phyloP scores from a whole-genome alignment of 139 green algal genomes.

The Deuterostichococcus epilithicus region DNA sequence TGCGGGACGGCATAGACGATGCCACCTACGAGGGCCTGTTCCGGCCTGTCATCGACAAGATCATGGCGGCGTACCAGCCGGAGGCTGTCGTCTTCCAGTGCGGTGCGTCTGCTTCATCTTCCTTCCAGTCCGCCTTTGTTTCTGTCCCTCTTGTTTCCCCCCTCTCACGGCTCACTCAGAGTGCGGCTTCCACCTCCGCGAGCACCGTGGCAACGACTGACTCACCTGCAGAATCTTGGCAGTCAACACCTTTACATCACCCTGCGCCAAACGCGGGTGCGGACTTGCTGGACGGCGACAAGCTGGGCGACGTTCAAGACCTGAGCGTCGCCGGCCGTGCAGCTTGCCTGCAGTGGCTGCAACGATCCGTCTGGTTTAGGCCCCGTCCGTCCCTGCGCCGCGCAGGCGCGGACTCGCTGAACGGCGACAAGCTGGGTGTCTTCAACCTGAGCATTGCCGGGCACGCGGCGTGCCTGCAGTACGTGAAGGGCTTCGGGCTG shows the following conservation, averaged over 20 bases:
- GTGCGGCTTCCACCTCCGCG: no score
- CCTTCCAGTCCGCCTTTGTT: no score
- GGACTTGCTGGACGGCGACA: slow-evolving; percentile 86
- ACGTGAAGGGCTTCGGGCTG: slow-evolving; percentile 71
- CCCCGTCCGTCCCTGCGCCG: no score
- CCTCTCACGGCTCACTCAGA: no score
- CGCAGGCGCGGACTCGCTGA: slow-evolving; percentile 84
- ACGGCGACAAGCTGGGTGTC: slow-evolving; percentile 84
- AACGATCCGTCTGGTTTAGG: no score
- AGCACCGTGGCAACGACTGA: no score
- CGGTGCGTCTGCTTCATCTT: slow-evolving; percentile 28
- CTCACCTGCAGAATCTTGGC: no score
- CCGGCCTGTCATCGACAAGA: slow-evolving; percentile 63
- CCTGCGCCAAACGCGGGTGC: slow-evolving; percentile 75
- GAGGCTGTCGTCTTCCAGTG: slow-evolving; percentile 91
- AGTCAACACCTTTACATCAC: no score
- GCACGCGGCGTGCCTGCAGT: slow-evolving; percentile 78
- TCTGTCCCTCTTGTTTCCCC: no score
- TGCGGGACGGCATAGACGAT: slow-evolving; percentile 88
- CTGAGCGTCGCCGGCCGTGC: slow-evolving; percentile 82
- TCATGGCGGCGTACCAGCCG: slow-evolving; percentile 87
- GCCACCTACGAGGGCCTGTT: slow-evolving; percentile 76
- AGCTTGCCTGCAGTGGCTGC: slow-evolving; percentile 72
- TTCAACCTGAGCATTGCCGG: slow-evolving; percentile 91
- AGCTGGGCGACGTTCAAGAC: slow-evolving; percentile 93